These are phyloP conservation scores for Nelumbo lutea DNA, from an alignment of 164 flowering plant genomes.

Conservation along the genomic window DNA sequence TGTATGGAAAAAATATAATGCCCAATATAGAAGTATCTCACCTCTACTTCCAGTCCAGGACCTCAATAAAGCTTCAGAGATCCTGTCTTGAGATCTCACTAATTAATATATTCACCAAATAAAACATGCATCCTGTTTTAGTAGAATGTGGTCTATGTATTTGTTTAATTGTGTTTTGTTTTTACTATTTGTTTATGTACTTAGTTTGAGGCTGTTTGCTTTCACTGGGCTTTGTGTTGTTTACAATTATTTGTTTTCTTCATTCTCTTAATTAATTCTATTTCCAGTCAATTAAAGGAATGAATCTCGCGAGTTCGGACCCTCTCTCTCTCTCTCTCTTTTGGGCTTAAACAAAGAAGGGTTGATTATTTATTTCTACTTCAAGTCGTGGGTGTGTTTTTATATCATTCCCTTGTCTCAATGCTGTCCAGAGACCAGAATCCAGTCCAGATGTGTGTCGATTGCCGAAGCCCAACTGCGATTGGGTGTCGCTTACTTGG, in stretches of 20 bases:
- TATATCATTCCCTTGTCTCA: no score
- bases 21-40: conserved; percentile 49
- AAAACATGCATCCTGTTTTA: conserved; percentile 22
- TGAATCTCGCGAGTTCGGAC: not conserved
- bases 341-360: no score
- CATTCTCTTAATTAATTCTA: conserved; percentile 13
- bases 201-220: conserved; percentile 29
- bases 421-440: no score
- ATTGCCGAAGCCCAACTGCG: no score
- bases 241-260: conserved; percentile 26
- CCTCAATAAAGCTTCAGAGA: conserved; percentile 28
- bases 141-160: no score
- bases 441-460: no score
- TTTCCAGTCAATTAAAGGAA: conserved; percentile 15
- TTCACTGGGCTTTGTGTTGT: conserved; percentile 34
- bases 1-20: conserved; percentile 8
- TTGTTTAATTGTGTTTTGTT: conserved; percentile 12
- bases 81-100: conserved; percentile 63
- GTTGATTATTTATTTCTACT: no score
- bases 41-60: conserved; percentile 24
- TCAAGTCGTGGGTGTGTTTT: no score
- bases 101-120: conserved; percentile 21
- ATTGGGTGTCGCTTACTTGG: no score
- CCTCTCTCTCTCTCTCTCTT: no score
- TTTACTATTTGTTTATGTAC: not conserved